phyloP scores from a whole-genome alignment of 257 asterid species.

The Cruciata laevipes region DNA sequence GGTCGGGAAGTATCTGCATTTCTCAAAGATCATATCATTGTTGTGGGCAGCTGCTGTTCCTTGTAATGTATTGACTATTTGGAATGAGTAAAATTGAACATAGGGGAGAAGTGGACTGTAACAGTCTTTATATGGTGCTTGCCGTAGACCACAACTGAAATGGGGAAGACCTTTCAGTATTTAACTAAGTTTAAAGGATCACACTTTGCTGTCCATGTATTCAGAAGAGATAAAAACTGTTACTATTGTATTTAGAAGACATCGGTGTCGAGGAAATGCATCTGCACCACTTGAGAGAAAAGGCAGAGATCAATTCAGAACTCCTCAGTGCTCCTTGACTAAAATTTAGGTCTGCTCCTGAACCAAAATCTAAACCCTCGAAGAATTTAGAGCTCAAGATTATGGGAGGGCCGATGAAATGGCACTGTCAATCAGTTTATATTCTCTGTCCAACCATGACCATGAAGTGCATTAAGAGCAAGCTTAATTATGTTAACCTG shows the following conservation, averaged over 20 bases:
- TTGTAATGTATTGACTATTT: too few relatives aligned
- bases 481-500: neutral
- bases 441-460: constrained; percentile 36
- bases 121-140: constrained; percentile 20
- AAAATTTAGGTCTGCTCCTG: constrained; percentile 6
- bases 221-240: constrained; percentile 29
- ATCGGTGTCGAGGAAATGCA: constrained; percentile 9
- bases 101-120: constrained; percentile 38
- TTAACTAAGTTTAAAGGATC: constrained; percentile 25
- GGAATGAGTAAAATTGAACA: too few relatives aligned
- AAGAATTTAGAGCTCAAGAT: neutral
- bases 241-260: neutral
- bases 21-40: too few relatives aligned
- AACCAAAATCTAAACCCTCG: neutral
- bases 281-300: constrained; percentile 9
- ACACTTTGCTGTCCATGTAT: constrained; percentile 45
- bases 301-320: constrained; percentile 11
- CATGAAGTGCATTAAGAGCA: constrained; percentile 36
- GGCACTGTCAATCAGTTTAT: constrained; percentile 10
- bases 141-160: constrained; percentile 29
- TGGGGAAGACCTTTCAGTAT: constrained; percentile 34
- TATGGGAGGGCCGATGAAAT: constrained; percentile 9
- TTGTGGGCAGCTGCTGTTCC: too few relatives aligned
- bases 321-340: constrained; percentile 18
- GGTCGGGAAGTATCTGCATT: too few relatives aligned